A percentile compares a stretch with the other conserved stretches of the same genome.
These are phyloP conservation scores for Plantago major DNA, from an alignment of 257 asterid species.

Conservation along the genomic window DNA sequence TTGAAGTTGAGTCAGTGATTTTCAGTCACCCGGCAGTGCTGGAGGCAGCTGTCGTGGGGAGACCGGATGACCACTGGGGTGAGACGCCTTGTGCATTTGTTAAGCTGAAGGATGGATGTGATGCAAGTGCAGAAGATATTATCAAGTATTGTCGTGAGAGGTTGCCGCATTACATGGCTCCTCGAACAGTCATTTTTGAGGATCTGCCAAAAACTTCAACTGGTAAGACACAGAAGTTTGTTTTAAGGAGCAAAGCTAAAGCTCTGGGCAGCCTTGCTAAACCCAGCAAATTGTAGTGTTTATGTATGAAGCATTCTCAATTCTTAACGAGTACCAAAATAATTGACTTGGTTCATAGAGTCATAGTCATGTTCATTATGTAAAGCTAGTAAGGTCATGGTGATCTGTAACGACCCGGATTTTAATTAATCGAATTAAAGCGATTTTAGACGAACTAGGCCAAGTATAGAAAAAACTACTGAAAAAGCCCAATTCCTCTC, in stretches of 20 bases:
- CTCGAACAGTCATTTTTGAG: conserved; percentile 12
- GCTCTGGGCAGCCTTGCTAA: conserved; percentile 16
- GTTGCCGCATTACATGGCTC: conserved; percentile 22
- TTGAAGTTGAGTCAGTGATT: conserved; percentile 19
- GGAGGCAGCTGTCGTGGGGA: conserved; percentile 24
- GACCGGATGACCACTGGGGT: conserved; percentile 23
- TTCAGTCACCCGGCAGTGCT: conserved; percentile 23
- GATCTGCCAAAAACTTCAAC: conserved; percentile 25
- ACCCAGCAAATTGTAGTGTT: conserved; percentile 19
- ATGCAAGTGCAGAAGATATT: conserved; percentile 17
- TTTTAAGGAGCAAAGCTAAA: conserved; percentile 17
- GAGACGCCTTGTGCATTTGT: conserved; percentile 26
- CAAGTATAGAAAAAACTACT: too few species aligned
- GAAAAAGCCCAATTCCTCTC: too few species aligned
- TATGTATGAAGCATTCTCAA: background rate
- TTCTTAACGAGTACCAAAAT: too few species aligned
- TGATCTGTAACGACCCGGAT: too few species aligned
- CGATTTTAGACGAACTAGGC: too few species aligned
- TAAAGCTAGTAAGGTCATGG: too few species aligned
- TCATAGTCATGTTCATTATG: too few species aligned
- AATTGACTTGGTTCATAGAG: too few species aligned
- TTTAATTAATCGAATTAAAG: too few species aligned
- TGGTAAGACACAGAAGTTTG: conserved; percentile 22
- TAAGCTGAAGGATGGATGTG: conserved; percentile 23
- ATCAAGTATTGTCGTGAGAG: conserved; percentile 15